phyloP scores from a whole-genome alignment of 148 eudicot genomes.

The Amaranthus palmeri region DNA sequence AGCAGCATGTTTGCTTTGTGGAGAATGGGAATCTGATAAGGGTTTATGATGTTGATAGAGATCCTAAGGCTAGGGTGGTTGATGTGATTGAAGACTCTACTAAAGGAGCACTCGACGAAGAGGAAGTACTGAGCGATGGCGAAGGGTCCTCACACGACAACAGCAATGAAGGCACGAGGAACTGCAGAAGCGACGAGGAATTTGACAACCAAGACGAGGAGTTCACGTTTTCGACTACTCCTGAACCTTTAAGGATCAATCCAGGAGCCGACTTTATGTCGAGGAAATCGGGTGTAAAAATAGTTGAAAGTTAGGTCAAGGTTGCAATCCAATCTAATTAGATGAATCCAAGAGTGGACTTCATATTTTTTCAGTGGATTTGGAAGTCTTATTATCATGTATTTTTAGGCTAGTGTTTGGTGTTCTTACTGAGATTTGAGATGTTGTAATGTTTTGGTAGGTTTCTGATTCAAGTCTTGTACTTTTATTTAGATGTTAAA shows the following conservation, averaged over 20 bases:
- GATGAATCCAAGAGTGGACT: not conserved
- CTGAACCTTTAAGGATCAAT: conserved; percentile 55
- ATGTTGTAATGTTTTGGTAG: not conserved
- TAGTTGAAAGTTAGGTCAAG: not conserved
- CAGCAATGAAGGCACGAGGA: conserved; percentile 37
- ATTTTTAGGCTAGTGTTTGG: not conserved
- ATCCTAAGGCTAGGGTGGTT: conserved; percentile 28
- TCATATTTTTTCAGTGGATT: not conserved
- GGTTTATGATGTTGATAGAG: conserved; percentile 36
- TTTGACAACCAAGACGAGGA: conserved; percentile 30
- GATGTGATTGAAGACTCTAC: conserved; percentile 41
- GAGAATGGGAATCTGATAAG: conserved; percentile 52
- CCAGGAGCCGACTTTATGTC: conserved; percentile 35
- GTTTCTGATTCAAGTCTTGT: not conserved
- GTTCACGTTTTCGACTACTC: conserved; percentile 41
- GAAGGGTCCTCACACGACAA: conserved; percentile 37
- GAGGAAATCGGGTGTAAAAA: conserved; percentile 32
- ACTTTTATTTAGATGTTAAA: not conserved
- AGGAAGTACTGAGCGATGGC: conserved; percentile 32
- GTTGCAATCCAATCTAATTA: too few relatives aligned
- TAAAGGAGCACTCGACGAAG: conserved; percentile 39
- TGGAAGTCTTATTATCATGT: not conserved
- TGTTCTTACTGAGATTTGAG: conserved; percentile 8
- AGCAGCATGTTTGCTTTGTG: conserved; percentile 58
- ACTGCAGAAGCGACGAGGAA: conserved; percentile 23